Percentiles rank a stretch among this genome's conserved stretches.
Conservation (phyloP, 2,329 filamentous ascomycete species). For the Ceratocystiopsis minuta region DNA sequence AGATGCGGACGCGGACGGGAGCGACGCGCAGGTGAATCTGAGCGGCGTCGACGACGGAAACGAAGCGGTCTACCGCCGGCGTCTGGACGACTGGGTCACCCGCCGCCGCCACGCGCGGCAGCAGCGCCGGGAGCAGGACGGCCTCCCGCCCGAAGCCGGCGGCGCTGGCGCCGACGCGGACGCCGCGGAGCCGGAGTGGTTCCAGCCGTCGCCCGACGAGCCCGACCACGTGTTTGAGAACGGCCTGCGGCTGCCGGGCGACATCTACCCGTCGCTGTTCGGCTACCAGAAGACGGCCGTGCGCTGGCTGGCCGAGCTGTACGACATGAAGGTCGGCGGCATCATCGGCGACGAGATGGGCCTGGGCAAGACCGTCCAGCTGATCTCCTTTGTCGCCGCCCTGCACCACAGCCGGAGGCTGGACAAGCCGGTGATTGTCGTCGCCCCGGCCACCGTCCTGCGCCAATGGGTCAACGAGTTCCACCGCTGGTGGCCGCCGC, state of each 20-base stretch:
- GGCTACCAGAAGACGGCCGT: constrained; percentile 96
- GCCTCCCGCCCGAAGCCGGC: constrained; percentile 20
- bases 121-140: constrained; percentile 17
- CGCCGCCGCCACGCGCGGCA: constrained; percentile 24
- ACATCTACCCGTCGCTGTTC: constrained; percentile 82
- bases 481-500: constrained; percentile 97
- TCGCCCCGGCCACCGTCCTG: constrained; percentile 86
- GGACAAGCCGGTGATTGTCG: constrained; percentile 70
- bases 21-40: constrained; percentile 23
- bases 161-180: constrained; percentile 24
- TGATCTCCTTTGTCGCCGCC: constrained; percentile 66
- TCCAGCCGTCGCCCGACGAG: constrained; percentile 68
- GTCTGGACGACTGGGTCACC: constrained; percentile 58
- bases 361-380: constrained; percentile 71
- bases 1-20: constrained; percentile 12
- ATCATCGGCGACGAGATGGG: constrained; percentile 98
- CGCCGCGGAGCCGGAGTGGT: constrained; percentile 45
- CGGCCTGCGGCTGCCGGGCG: constrained; percentile 67
- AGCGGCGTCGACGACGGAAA: constrained; percentile 71
- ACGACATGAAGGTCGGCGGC: constrained; percentile 75
- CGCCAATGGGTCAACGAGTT: constrained; percentile 98
- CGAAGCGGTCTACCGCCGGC: constrained; percentile 58
- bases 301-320: constrained; percentile 87
- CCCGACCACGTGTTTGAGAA: constrained; percentile 60
- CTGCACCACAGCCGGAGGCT: constrained; percentile 83